Conservation (phyloP, 148 eudicot genomes). For the Cornus controversa region DNA sequence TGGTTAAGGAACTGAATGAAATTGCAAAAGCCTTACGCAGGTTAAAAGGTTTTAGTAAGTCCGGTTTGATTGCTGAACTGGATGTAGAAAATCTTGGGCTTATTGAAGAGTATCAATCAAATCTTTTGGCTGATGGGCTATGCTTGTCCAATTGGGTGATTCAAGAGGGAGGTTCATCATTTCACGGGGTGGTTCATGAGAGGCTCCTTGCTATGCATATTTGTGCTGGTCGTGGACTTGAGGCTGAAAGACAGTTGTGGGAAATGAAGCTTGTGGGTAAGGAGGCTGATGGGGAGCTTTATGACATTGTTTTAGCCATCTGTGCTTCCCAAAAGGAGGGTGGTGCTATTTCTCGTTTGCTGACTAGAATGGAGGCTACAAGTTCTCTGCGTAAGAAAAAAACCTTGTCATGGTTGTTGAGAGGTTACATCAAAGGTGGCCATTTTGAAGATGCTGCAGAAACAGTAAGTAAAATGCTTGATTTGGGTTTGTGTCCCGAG, state of each 20-base stretch:
- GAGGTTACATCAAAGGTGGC: constrained; percentile 84
- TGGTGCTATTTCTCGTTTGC: constrained; percentile 55
- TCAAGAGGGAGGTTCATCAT: constrained; percentile 51
- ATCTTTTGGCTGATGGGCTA: constrained; percentile 58
- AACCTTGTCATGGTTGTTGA: constrained; percentile 74
- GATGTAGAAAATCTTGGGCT: constrained; percentile 44
- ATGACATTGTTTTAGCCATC: constrained; percentile 82
- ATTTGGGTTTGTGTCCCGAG: constrained; percentile 65
- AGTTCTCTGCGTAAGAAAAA: constrained; percentile 59
- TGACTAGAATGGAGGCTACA: constrained; percentile 60
- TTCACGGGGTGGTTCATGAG: constrained; percentile 58
- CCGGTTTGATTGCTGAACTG: constrained; percentile 57
- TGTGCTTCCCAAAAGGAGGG: constrained; percentile 71
- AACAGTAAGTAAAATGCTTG: constrained; percentile 63
- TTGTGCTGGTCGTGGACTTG: constrained; percentile 74
- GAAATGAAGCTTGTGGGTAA: constrained; percentile 64
- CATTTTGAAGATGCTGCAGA: constrained; percentile 71
- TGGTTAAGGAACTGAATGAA: constrained; percentile 80
- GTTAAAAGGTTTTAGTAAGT: constrained; percentile 55
- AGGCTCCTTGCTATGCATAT: constrained; percentile 88
- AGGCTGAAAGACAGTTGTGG: constrained; percentile 83
- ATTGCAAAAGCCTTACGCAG: constrained; percentile 73
- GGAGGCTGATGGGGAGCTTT: constrained; percentile 66
- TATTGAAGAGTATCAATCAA: constrained; percentile 65
- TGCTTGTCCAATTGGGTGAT: constrained; percentile 63